Base-by-base conservation (phyloP, 805 yeast species). In the Teunomyces pallodes region DNA sequence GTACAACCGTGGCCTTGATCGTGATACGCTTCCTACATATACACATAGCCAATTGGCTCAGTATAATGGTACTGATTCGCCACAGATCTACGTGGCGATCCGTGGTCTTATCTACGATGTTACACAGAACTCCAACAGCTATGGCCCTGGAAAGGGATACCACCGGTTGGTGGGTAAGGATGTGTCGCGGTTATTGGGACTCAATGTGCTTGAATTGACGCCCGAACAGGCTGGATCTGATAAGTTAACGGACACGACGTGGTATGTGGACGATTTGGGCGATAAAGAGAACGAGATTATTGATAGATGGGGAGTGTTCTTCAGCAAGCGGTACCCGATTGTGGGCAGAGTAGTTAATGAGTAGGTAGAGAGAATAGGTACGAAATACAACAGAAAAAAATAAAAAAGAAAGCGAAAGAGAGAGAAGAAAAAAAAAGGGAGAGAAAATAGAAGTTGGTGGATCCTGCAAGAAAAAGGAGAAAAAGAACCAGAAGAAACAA, bases 41-140 rank as follows among this genome's bases (percentile, higher is more conserved):
- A 69, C 75, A 2, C 55, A 74, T 9, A 42, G 61, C 4, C 69
- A 71, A 53, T 60, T 73, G 43, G 48, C 64, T 4, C 48, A 46
- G 36, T 70, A 61, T 54, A 61, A 74, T 47, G 76, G 76, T n/a
- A 47, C 42, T 4, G 56, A 56, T 24, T 51, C 51, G 29, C 60
- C 58, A 12, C 48, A 76, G 49, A 76, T 87, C 54, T 89, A 83
- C 64, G 86, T 89, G 14, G 94, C 83, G 6, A 83, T 89, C 56
- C 82, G 83, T 51, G 94, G 96, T 16, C 75, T 74, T 2, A 81
- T 90, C 9, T 90, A 87, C 62, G 96, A 89, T 58, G 96, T 90
- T 8, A 77, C 87, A 0, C 61, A 70, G 41, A 89, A 88, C 59
- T 56, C 63, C 9, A 80, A 77, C 12, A 84, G 83, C 35, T 89